Base-by-base conservation (phyloP, 169 alveolate species). In the Hammondia hammondi region DNA sequence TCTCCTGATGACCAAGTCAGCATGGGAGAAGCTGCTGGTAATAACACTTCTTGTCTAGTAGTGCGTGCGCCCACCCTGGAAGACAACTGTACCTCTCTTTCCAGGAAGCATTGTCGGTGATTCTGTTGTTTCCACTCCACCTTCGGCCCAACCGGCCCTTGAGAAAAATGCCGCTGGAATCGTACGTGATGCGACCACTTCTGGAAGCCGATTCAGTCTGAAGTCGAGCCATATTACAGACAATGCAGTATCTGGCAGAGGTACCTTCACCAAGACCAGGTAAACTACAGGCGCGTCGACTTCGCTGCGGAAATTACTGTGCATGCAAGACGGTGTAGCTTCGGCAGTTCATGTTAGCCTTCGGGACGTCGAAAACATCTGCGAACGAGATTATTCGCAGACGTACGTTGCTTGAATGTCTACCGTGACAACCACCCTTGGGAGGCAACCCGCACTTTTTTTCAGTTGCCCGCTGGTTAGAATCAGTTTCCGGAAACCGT, bases 1-100 rank as follows among this genome's bases (percentile, higher is more conserved):
- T 24, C 87, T 39, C 27, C 27, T 77, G 87, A 77, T 32, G 87
- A 77, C 45, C 87, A 77, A 39, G 5, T 17, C 27, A 19, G 24
- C 87, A 77, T 77, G 87, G 87, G 87, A 24, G 87, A 77, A 4
- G 87, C 87, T 12, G 87, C 87, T 6, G 87, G 87, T 77, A 39
- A 29, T 29, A 14, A 32, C 24, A 77, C 87, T 17, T 17, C 14
- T 14, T 77, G 56, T 2, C 17, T n/a, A 29, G 29, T 7, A 37
- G 24, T 77, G 87, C 46, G 29, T 29, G 32, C 45, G 2, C 0
- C 4, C 84, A 4, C 12, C 84, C 32, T 72, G 32, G 24, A 72
- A 72, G 39, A 4, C 61, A 52, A 52, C 61, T 52, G 10, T 67
- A 4, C 77, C 77, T 27, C n/a, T 56, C 29, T 10, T n/a, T 77